Base-by-base conservation (phyloP, 306 rosid species). In the Geum urbanum region DNA sequence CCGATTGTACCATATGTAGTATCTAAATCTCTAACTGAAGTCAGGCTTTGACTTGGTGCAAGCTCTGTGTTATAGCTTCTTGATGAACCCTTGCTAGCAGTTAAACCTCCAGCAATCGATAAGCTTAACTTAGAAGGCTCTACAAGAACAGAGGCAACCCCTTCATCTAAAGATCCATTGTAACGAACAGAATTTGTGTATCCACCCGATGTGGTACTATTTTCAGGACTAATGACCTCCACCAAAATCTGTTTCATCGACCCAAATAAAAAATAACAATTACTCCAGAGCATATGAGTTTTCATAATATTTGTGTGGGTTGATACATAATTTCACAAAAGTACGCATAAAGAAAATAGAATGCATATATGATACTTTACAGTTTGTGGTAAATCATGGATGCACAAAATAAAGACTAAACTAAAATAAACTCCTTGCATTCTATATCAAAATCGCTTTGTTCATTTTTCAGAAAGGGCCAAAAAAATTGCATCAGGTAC, bases 111-210 rank as follows among this genome's bases (percentile, higher is more conserved):
- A 22, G 95, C 95, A 86, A 85, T 84, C 60, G 92, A 82, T 76
- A 90, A 81, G 84, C 75, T 85, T 40, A 92, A 87, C 75, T 85
- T 94, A 77, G 92, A 72, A 74, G 97, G 85, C 86, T 90, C 98
- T 81, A 84, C 83, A 77, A 86, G 81, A 81, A 70, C 85, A 66
- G 90, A 84, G 80, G 84, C 83, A 18, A 82, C 82, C 72, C 90
- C 97, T 86, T 81, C 90, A 79, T 75, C 85, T 8, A 80, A 69
- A 77, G 88, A 86, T 76, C 98, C 98, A 82, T 90, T 90, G 80
- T 84, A 91, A 72, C 69, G 89, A 79, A 82, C 81, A 76, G 89
- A 79, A 82, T 70, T 83, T 63, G 80, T 64, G 79, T 57, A 71
- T 67, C 79, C 76, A 67, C 71, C 77, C 52, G 76, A 72, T 54